Percentiles rank a stretch among this genome's conserved stretches.
Conservation (phyloP, 345 rosid genomes). For the Capsella bursapastoris region DNA sequence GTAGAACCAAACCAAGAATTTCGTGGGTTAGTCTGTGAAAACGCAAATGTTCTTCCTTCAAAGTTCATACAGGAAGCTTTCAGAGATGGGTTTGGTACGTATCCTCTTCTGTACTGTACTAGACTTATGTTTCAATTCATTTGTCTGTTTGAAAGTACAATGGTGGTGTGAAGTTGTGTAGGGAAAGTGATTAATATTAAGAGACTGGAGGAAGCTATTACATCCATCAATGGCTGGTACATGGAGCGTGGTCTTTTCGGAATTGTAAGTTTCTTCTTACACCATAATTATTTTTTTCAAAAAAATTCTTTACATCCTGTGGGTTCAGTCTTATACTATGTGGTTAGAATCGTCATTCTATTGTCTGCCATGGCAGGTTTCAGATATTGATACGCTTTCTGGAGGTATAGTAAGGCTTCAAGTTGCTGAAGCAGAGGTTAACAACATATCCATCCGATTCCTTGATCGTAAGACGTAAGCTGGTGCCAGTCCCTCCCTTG, state of each 20-base stretch:
- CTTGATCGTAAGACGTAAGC: constrained; percentile 93
- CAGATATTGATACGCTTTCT: constrained; percentile 86
- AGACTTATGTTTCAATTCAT: not conserved
- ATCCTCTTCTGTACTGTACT: constrained; percentile 19
- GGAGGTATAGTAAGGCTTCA: constrained; percentile 89
- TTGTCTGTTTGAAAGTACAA: not conserved
- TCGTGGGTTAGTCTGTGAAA: constrained; percentile 87
- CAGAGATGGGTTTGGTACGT: constrained; percentile 72
- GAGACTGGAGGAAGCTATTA: constrained; percentile 85
- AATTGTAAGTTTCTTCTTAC: constrained; percentile 56
- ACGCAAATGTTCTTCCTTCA: constrained; percentile 93
- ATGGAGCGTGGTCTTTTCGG: constrained; percentile 96
- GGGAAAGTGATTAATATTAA: constrained; percentile 89
- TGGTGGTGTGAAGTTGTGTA: constrained; percentile 77
- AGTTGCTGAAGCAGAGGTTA: constrained; percentile 95
- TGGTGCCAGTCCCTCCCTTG: constrained; percentile 31
- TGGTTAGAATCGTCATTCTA: constrained; percentile 13
- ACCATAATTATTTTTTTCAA: not conserved
- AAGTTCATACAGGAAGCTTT: constrained; percentile 84
- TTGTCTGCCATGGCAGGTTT: constrained; percentile 57
- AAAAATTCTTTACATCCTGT: not conserved
- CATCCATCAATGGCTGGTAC: constrained; percentile 92
- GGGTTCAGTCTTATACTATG: not conserved
- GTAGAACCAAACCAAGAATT: constrained; percentile 98
- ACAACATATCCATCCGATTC: constrained; percentile 80